A percentile compares a stretch with the other conserved stretches of the same genome.
Evolutionary conservation across 306 rosid genomes (phyloP).

Genomic region (Morella rubra): DNA sequence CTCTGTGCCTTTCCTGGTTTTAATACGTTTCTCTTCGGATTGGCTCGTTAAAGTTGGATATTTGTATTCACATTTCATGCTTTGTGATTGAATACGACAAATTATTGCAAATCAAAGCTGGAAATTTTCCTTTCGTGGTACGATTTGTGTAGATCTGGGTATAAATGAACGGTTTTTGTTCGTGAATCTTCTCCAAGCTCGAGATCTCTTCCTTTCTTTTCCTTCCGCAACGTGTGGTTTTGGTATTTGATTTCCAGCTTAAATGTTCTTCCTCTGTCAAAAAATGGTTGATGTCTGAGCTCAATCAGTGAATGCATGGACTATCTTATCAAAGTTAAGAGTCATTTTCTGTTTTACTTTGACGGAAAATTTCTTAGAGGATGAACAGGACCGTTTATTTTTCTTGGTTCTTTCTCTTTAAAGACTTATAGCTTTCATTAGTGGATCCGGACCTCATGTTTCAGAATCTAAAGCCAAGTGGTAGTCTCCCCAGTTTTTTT

Average conservation of each 20-base stretch:
- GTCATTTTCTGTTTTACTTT: too few species aligned
- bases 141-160: constrained; percentile 14
- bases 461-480: not conserved
- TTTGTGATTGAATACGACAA: not conserved
- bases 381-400: not conserved
- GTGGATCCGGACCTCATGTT: not conserved
- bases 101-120: not conserved
- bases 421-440: not conserved
- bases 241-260: not conserved
- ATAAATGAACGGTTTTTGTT: not conserved
- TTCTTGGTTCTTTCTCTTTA: too few species aligned
- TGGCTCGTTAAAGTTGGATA: not conserved
- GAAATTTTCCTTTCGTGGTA: not conserved
- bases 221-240: not conserved
- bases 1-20: not conserved
- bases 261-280: not conserved
- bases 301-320: not conserved
- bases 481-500: not conserved
- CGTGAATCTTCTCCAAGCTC: not conserved
- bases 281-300: not conserved
- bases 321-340: not conserved
- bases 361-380: too few species aligned
- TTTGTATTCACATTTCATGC: not conserved
- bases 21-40: not conserved
- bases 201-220: not conserved